A percentile compares a stretch with the other conserved stretches of the same genome.
These are phyloP conservation scores for Thuja plicata DNA, from an alignment of 83 land plant species.

Conservation along the genomic window DNA sequence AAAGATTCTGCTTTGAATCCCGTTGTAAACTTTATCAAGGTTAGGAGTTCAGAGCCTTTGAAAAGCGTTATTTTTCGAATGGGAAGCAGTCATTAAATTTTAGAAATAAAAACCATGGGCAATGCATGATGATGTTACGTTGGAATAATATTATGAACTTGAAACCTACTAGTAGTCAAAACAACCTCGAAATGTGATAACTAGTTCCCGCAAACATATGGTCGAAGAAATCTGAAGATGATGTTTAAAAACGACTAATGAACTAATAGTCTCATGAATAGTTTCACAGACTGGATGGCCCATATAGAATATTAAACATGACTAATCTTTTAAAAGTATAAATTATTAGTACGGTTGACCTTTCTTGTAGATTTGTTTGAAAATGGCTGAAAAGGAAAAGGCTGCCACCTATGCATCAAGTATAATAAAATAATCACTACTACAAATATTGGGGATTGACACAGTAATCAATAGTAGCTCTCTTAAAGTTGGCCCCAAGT, in stretches of 20 bases:
- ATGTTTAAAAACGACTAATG: background rate
- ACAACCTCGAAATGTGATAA: background rate
- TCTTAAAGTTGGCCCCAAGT: background rate
- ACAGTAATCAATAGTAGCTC: background rate
- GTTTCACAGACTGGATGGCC: background rate
- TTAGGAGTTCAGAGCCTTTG: background rate
- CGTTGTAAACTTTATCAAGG: conserved; percentile 10
- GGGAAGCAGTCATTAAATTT: background rate
- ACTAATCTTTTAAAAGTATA: no score
- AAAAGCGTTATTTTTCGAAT: background rate
- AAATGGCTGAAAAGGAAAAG: background rate
- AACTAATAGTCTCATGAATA: background rate
- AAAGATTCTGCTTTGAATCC: background rate
- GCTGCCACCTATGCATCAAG: background rate
- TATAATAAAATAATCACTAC: background rate
- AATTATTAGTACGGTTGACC: background rate
- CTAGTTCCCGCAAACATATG: background rate
- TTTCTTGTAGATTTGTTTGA: background rate
- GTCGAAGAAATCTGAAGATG: background rate
- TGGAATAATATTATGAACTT: background rate
- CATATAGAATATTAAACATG: background rate
- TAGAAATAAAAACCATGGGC: background rate
- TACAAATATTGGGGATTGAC: background rate
- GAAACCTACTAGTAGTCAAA: background rate
- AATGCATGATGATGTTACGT: background rate